Evolutionary conservation across 306 rosid species (phyloP), one percentile per base, ranked within the genome.

Genomic region (Styphnolobium japonicum): DNA sequence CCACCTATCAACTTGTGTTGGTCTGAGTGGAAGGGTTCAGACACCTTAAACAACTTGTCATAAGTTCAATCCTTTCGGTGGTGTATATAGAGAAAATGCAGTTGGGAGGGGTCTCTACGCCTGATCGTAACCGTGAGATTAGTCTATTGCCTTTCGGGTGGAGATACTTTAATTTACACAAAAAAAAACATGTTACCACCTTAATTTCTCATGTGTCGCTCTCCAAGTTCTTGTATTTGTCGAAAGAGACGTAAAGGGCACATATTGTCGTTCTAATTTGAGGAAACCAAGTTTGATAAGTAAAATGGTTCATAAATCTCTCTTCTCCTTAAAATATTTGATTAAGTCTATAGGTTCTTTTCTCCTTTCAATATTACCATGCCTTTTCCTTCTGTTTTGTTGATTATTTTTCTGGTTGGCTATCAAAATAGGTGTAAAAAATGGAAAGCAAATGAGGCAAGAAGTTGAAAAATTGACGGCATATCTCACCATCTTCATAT

Each of bases 401-500:
- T 60, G 48, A 74, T 29, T 73, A 33, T 11, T 49, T 39, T 39
- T 3, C 3, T 4, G 85, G 84, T 85, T 83, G 89, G 85, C 78
- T 55, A 83, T 75, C n/a, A n/a, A n/a, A n/a, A 72, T 4, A 83
- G 10, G 77, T 25, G 67, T 62, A n/a, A n/a, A 75, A 21, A 79
- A 42, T 55, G 62, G 76, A 71, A 85, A 73, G 58, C 36, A 81
- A 66, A 67, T 85, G 93, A 91, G 86, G 86, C 80, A 88, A 91
- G 81, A 79, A 71, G 86, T 88, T 82, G 86, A 87, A 78, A 73
- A 78, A 31, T 27, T 69, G 55, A 15, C 57, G 65, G 71, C 87
- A 78, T 16, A 55, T 71, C 81, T 87, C 61, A 77, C 56, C 79
- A 62, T 84, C 81, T 73, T 79, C 83, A 48, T 67, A 29, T 75